These are phyloP conservation scores for Colletotrichum australisinense DNA, from an alignment of 2,329 filamentous ascomycete species.

Conservation along the genomic window DNA sequence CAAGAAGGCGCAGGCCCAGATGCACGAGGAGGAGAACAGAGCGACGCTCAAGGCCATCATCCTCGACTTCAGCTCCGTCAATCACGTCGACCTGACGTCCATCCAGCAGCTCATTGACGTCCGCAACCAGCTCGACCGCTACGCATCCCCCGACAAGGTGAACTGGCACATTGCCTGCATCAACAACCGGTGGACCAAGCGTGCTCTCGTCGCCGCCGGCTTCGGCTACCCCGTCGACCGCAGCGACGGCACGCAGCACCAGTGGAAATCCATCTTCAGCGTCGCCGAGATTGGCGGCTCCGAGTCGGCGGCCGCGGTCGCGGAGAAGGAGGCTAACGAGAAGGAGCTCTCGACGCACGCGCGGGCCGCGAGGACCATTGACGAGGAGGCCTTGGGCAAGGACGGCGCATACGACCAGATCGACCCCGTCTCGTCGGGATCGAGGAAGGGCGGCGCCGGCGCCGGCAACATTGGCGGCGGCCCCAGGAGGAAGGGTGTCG, in stretches of 20 bases:
- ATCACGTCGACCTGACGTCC: constrained; percentile 93
- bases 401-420: constrained; percentile 44
- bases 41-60: constrained; percentile 90
- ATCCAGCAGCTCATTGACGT: constrained; percentile 94
- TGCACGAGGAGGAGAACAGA: constrained; percentile 58
- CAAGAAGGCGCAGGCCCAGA: constrained; percentile 53
- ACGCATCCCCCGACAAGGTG: constrained; percentile 82
- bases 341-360: constrained; percentile 24
- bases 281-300: constrained; percentile 86
- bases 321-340: constrained; percentile 73
- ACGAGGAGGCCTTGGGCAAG: constrained; percentile 51
- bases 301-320: constrained; percentile 75
- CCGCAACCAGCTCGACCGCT: constrained; percentile 91
- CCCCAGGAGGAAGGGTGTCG: constrained; percentile 64
- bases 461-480: constrained; percentile 40
- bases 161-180: constrained; percentile 98
- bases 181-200: constrained; percentile 94
- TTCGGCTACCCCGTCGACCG: constrained; percentile 80
- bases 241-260: constrained; percentile 64
- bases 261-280: constrained; percentile 96
- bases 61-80: constrained; percentile 92
- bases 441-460: not conserved
- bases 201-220: constrained; percentile 85
- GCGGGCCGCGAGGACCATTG: constrained; percentile 33
- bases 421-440: constrained; percentile 39